These are phyloP conservation scores for Tilletia setariae DNA, from an alignment of 1,284 basidiomycete species.

Conservation along the genomic window DNA sequence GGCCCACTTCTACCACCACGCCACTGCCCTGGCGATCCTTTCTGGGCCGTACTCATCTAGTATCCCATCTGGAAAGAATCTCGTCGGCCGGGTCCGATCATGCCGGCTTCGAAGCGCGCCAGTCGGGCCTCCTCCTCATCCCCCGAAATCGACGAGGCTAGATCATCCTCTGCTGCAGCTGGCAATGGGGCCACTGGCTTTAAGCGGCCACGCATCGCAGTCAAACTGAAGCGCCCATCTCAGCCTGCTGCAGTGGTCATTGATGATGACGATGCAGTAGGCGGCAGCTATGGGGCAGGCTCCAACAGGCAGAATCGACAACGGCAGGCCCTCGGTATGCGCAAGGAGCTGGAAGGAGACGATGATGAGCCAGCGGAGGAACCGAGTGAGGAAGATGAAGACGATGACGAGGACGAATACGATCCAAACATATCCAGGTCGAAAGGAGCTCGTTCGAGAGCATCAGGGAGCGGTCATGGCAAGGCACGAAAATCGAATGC, in stretches of 20 bases:
- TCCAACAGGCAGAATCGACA: too few species aligned
- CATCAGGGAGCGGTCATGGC: background rate
- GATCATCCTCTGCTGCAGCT: background rate
- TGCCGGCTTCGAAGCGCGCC: background rate
- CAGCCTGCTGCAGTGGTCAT: background rate
- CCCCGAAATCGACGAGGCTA: background rate
- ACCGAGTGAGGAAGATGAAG: background rate
- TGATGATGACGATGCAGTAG: background rate
- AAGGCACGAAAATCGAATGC: background rate
- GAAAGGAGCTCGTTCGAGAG: background rate
- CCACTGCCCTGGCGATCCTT: too few species aligned
- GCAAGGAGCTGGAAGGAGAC: too few species aligned
- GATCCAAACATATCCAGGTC: background rate
- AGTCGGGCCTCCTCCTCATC: background rate
- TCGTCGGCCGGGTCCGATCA: background rate
- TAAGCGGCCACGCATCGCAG: background rate
- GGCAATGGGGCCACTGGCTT: background rate
- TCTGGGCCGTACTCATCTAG: too few species aligned
- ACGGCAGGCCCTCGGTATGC: too few species aligned
- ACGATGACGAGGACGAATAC: slow-evolving; percentile 4
- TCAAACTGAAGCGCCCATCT: slow-evolving; percentile 1
- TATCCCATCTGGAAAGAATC: too few species aligned
- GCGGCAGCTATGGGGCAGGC: background rate
- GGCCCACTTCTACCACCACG: too few species aligned
- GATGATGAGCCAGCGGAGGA: background rate